Evolutionary conservation across 1,284 basidiomycete genomes (phyloP), one percentile per base, ranked within the genome.

Genomic region (Tilletiaria anomala): DNA sequence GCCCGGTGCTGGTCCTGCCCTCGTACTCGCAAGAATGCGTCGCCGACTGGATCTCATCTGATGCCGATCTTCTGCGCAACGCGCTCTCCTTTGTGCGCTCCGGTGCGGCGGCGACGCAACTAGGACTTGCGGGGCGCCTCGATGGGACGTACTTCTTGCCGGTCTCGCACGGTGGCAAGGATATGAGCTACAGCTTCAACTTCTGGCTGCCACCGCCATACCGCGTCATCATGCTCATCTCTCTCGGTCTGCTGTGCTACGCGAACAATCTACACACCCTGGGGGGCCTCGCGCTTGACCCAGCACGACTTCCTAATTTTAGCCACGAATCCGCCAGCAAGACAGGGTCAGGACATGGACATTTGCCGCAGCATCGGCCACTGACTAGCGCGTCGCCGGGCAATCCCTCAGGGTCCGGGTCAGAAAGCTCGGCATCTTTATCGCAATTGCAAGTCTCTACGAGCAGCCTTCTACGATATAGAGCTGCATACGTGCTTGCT

Each of bases 201-300:
- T 29, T 29, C 26, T 52, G 49, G 16, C 49, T 64, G 21, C 63
- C 63, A 16, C 63, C 59, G 6, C 56, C 60, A 3, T 62, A 62
- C 37, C 54, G 63, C 23, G 58, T 64, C 14, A 35, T 64, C 14
- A 37, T 62, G n/a, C 53, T 65, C 6, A 47, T 60, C 6, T 53
- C 54, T 4, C 42, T 58, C 6, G 58, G 59, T 3, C 35, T 65
- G 26, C 42, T 57, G 6, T 48, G 55, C 35, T 64, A 58, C 16
- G 58, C 48, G 5, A 38, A 48, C 29, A 56, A 59, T 35, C 39
- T 62, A 4, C 23, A 46, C 10, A 36, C 56, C 12, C 48, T 65
- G 12, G 37, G 42, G 8, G 6, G 24, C 5, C 54, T 61, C 23
- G 57, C 55, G 15, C 51, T 65, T 22, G 56, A 61, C 32, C 44